These are phyloP conservation scores for Colletotrichum sp. DNA, from an alignment of 2,329 filamentous ascomycete species.

Conservation along the genomic window DNA sequence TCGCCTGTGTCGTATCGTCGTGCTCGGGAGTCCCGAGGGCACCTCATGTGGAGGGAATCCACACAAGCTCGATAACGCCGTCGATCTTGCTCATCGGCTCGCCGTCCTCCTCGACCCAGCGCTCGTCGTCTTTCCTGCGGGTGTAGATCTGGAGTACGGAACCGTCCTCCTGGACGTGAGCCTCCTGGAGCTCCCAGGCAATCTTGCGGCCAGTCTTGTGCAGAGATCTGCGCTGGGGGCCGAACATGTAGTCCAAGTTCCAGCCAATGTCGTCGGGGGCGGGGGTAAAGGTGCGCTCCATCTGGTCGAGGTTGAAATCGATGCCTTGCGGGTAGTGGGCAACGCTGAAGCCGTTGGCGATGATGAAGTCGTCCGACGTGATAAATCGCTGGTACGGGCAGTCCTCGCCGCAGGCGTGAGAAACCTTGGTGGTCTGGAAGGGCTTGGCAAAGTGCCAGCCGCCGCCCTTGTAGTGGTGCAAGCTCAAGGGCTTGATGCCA, in stretches of 20 bases:
- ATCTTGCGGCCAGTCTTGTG: conserved; percentile 56
- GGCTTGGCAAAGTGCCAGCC: conserved; percentile 62
- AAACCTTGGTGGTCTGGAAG: conserved; percentile 61
- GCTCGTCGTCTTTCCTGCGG: conserved; percentile 55
- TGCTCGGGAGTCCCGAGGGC: conserved; percentile 1
- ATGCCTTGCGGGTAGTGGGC: conserved; percentile 60
- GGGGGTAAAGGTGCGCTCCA: conserved; percentile 58
- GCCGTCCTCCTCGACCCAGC: conserved; percentile 54
- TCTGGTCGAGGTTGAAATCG: conserved; percentile 52
- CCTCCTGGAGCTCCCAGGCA: conserved; percentile 60
- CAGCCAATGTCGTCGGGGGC: conserved; percentile 53
- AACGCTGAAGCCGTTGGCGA: conserved; percentile 66
- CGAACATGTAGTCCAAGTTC: conserved; percentile 58
- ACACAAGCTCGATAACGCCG: conserved; percentile 62
- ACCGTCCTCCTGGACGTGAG: conserved; percentile 50
- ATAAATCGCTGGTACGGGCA: conserved; percentile 65
- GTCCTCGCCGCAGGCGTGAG: conserved; percentile 65
- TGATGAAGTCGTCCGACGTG: conserved; percentile 56
- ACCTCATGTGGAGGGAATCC: conserved; percentile 45
- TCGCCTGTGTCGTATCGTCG: conserved; percentile 11
- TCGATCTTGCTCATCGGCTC: conserved; percentile 57
- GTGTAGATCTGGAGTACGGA: conserved; percentile 60
- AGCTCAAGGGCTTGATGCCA: conserved; percentile 62
- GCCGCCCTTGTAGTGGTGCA: conserved; percentile 69
- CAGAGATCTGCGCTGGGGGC: conserved; percentile 52